A percentile compares a stretch with the other conserved stretches of the same genome.
These are phyloP conservation scores for Neofusicoccum kwambonambiense DNA, from an alignment of 2,329 filamentous ascomycete genomes.

Conservation along the genomic window DNA sequence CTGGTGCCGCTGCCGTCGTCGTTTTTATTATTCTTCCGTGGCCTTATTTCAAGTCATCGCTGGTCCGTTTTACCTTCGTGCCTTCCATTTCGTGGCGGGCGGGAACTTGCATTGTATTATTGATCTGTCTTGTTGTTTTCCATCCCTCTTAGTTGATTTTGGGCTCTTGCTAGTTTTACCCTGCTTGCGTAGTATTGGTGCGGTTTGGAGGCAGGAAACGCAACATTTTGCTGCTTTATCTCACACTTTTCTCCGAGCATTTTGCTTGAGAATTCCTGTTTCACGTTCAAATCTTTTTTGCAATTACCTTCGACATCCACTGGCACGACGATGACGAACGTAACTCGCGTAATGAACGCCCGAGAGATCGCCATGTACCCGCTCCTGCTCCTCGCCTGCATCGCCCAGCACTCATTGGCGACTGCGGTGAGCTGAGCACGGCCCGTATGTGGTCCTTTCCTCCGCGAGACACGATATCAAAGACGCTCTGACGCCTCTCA, in stretches of 20 bases:
- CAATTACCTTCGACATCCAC: not conserved
- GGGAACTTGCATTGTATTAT: conserved; percentile 19
- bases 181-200: conserved; percentile 14
- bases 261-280: not conserved
- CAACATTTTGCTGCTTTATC: not conserved
- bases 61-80: conserved; percentile 1
- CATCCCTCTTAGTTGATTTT: conserved; percentile 1
- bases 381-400: not conserved
- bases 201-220: not conserved
- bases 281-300: not conserved
- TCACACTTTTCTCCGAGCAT: not conserved
- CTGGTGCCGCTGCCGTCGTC: conserved; percentile 12
- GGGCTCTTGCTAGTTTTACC: conserved; percentile 3
- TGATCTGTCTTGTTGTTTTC: not conserved
- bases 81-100: conserved; percentile 15
- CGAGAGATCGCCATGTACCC: conserved; percentile 1
- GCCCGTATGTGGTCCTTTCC: not conserved
- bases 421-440: conserved; percentile 1
- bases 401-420: not conserved
- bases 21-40: not conserved
- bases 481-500: conserved; percentile 1
- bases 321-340: conserved; percentile 1
- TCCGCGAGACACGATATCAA: not conserved
- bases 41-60: conserved; percentile 10
- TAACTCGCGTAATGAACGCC: conserved; percentile 10